phyloP scores from a whole-genome alignment of 2,329 filamentous ascomycete genomes.

The Pezicula carpinea region DNA sequence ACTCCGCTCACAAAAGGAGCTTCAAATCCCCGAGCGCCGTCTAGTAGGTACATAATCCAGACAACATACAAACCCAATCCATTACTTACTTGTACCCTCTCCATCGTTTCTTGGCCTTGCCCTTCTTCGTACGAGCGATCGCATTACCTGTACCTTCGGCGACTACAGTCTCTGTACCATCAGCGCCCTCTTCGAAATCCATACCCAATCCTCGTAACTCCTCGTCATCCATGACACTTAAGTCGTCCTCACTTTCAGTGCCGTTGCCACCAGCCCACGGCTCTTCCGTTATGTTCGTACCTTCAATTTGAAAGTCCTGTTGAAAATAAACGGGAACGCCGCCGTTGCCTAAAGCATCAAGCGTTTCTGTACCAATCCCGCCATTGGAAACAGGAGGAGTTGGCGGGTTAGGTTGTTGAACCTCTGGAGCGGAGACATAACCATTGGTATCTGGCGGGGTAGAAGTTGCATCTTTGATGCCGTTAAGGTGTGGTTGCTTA shows the following conservation, averaged over 20 bases:
- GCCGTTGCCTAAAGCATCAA: conserved; percentile 54
- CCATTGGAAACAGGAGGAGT: conserved; percentile 65
- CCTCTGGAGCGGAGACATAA: conserved; percentile 28
- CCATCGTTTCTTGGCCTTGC: conserved; percentile 9
- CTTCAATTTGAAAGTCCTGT: conserved; percentile 70
- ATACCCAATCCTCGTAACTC: conserved; percentile 66
- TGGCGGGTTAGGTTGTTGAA: conserved; percentile 39
- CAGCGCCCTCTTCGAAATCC: conserved; percentile 19
- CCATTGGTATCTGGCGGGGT: conserved; percentile 46
- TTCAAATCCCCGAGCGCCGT: no score
- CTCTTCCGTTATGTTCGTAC: conserved; percentile 76
- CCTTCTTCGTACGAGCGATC: conserved; percentile 7
- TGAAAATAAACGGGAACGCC: conserved; percentile 87
- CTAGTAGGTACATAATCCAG: no score
- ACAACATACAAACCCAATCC: no score
- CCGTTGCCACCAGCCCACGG: conserved; percentile 65
- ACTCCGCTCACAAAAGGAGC: no score
- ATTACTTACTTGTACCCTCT: conserved; percentile 9
- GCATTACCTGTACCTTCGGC: conserved; percentile 4
- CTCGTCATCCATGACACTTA: conserved; percentile 90
- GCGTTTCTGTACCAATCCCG: conserved; percentile 29
- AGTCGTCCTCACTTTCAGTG: conserved; percentile 72
- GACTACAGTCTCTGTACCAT: conserved; percentile 6
- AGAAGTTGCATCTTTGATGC: conserved; percentile 23
- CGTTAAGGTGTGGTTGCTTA: conserved; percentile 23